Conservation (phyloP, 2,329 filamentous ascomycete genomes). For the Elsinoe ampelina region DNA sequence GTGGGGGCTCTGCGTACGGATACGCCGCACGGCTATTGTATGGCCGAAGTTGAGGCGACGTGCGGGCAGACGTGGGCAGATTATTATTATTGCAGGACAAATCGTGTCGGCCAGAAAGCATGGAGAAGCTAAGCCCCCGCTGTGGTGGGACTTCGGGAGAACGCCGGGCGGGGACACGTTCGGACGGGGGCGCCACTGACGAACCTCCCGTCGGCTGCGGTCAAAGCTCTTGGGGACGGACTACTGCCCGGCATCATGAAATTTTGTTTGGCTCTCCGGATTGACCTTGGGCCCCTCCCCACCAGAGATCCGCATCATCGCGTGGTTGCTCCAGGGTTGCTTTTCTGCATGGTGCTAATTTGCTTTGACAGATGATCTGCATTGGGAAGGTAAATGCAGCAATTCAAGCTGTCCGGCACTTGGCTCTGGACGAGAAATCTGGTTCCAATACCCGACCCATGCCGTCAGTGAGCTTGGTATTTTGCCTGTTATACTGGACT, state of each 20-base stretch:
- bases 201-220: not conserved
- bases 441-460: constrained; percentile 3
- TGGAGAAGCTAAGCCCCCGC: not conserved
- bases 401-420: not conserved
- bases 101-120: not conserved
- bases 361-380: constrained; percentile 8
- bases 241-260: constrained; percentile 1
- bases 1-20: not conserved
- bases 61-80: not conserved
- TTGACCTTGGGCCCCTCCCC: not conserved
- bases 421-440: not conserved
- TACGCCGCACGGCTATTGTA: not conserved
- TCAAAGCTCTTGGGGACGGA: not conserved
- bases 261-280: constrained; percentile 6
- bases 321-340: not conserved
- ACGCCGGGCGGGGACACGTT: not conserved
- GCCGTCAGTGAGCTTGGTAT: not conserved
- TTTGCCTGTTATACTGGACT: not conserved
- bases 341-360: not conserved
- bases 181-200: not conserved
- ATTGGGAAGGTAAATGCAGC: constrained; percentile 1
- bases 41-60: not conserved
- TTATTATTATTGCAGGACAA: too few relatives aligned
- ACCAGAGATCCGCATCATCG: not conserved
- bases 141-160: not conserved